phyloP scores from a whole-genome alignment of 495 filamentous ascomycete species.

The Zalerion maritima region DNA sequence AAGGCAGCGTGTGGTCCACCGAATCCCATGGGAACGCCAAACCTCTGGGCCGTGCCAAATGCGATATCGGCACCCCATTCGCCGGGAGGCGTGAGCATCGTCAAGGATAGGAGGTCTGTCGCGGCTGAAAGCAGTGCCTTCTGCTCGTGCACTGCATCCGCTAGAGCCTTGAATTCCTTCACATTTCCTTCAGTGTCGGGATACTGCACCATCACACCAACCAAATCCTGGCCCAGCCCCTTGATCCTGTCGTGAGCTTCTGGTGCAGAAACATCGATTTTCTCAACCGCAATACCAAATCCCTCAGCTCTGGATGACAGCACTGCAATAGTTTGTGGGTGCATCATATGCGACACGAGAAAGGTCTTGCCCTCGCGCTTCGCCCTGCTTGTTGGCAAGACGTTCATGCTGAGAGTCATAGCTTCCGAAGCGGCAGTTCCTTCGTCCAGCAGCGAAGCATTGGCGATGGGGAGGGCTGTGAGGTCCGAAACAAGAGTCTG shows the following conservation, averaged over 20 bases:
- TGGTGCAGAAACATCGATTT: conserved; percentile 50
- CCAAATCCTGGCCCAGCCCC: conserved; percentile 64
- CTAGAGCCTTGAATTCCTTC: conserved; percentile 55
- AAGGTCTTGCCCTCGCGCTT: conserved; percentile 67
- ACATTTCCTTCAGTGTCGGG: conserved; percentile 81
- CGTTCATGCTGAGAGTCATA: conserved; percentile 85
- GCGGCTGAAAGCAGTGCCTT: conserved; percentile 78
- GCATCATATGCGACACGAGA: conserved; percentile 68
- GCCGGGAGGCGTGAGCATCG: conserved; percentile 77
- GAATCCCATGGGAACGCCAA: conserved; percentile 88
- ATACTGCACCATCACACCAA: conserved; percentile 91
- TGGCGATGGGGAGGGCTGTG: conserved; percentile 77
- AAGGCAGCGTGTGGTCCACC: conserved; percentile 96
- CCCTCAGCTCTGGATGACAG: conserved; percentile 82
- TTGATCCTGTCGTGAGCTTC: conserved; percentile 48
- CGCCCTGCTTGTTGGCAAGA: conserved; percentile 53
- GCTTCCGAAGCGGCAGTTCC: conserved; percentile 91
- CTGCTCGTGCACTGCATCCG: conserved; percentile 63
- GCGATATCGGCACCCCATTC: conserved; percentile 97
- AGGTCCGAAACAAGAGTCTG: conserved; percentile 89
- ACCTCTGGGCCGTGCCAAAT: conserved; percentile 87
- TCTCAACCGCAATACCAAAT: conserved; percentile 69
- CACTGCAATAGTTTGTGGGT: conserved; percentile 82
- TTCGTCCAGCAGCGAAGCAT: conserved; percentile 90
- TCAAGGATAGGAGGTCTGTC: conserved; percentile 84